Conservation (phyloP, 2,329 filamentous ascomycete species). For the Colletotrichum viniferum region DNA sequence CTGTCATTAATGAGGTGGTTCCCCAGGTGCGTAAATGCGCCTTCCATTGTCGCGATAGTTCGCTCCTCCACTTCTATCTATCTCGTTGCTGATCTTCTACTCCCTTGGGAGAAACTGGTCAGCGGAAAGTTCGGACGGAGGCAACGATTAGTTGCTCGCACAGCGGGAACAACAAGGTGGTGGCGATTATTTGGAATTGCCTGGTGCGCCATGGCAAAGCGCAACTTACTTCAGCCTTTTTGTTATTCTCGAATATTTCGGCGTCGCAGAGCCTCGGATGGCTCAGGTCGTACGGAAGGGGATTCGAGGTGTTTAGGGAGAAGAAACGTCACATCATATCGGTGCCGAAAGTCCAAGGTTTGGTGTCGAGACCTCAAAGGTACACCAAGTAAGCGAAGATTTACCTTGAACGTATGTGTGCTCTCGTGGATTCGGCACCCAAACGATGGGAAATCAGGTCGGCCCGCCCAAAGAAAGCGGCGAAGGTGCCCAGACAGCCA, state of each 20-base stretch:
- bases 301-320: constrained; percentile 15
- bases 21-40: constrained; percentile 85
- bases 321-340: constrained; percentile 24
- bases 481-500: neutral
- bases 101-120: neutral
- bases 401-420: neutral
- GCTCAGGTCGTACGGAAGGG: constrained; percentile 23
- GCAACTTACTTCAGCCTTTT: constrained; percentile 14
- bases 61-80: constrained; percentile 1
- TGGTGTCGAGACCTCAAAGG: constrained; percentile 2
- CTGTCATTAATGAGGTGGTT: constrained; percentile 88
- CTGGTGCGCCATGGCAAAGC: neutral
- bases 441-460: neutral
- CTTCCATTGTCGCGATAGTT: constrained; percentile 68
- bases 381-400: neutral
- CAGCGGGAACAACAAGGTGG: neutral
- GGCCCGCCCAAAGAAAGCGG: neutral
- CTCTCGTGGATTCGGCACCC: neutral
- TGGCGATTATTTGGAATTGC: neutral
- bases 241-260: constrained; percentile 17
- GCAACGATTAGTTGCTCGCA: neutral
- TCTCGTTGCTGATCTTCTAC: neutral
- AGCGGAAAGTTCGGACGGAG: neutral
- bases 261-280: constrained; percentile 23
- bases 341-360: neutral